Conservation (phyloP, 2,329 filamentous ascomycete species). For the Eutypa lata region DNA sequence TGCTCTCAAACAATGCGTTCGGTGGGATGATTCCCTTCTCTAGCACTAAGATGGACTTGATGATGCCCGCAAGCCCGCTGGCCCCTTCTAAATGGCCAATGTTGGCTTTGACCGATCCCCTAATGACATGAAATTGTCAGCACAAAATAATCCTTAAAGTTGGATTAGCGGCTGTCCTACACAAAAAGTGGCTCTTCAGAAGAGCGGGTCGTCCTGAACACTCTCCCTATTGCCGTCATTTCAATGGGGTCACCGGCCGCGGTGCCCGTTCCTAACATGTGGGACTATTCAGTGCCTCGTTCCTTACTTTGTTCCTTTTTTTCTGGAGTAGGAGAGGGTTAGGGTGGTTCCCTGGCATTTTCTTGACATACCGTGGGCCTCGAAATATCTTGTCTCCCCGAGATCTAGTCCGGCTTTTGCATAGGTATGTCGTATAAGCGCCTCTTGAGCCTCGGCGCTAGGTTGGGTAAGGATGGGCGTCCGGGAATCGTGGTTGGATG, state of each 20-base stretch:
- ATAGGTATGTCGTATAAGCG: conserved; percentile 26
- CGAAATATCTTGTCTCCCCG: conserved; percentile 23
- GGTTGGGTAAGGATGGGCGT: conserved; percentile 20
- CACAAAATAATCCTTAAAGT: not conserved
- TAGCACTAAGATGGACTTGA: not conserved
- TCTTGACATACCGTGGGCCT: conserved; percentile 36
- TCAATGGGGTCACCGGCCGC: not conserved
- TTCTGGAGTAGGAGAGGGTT: no score
- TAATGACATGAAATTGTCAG: not conserved
- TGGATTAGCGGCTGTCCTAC: not conserved
- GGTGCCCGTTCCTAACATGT: not conserved
- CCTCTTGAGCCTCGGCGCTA: conserved; percentile 19
- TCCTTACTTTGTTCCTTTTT: not conserved
- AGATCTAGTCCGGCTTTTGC: conserved; percentile 16
- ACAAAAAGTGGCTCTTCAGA: not conserved
- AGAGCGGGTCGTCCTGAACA: not conserved
- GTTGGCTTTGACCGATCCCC: not conserved
- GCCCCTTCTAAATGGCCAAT: not conserved
- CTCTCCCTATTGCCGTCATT: not conserved
- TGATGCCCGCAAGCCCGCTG: not conserved
- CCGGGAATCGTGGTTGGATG: conserved; percentile 34
- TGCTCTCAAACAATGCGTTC: conserved; percentile 14
- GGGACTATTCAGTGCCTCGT: not conserved
- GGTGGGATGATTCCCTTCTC: not conserved
- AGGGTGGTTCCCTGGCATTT: no score